Base-by-base conservation (phyloP, 495 filamentous ascomycete genomes). In the Pseudoneurospora amorphoporcata region DNA sequence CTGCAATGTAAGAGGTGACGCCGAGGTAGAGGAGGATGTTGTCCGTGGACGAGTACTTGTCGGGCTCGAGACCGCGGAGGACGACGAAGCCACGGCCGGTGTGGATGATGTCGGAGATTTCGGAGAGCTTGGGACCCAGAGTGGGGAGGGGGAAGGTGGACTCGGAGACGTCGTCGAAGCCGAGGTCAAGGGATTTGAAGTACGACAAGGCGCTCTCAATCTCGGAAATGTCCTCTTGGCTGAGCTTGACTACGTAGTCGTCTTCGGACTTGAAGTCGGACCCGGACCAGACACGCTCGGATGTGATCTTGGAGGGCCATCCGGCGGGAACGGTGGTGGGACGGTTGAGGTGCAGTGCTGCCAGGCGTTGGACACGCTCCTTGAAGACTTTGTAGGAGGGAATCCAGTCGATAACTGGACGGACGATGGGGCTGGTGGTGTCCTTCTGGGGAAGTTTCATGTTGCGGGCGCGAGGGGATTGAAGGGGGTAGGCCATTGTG, bases 1-100 rank as follows among this genome's bases (percentile, higher is more conserved):
- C 77, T 39, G 78, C 78, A 71, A 79, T 80, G 73, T 80, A 79
- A 72, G 75, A 75, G 37, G 77, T 79, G 23, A 80, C 68, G 7
- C 78, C 78, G n/a, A 80, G 75, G 68, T 79, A 80, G 39, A 80
- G 37, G 61, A 80, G 76, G 68, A 80, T 76, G 69, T 80, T 80
- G 74, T 80, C 78, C 9, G 70, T 32, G 72, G 53, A 74, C 39
- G 77, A 75, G 70, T 74, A 80, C 68, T 74, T 76, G 73, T 73
- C 76, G 4, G 77, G 76, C 43, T 79, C 45, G 4, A 80, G 77
- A 37, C 78, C 78, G 19, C 76, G 77, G 19, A 80, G 68, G n/a
- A 77, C 72, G 8, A 74, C 71, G 61, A 80, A 79, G 19, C 78
- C 78, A 0, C 74, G 39, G 68, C 78, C 78, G 5, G 76, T 37